Evolutionary conservation across 1,139 yeast species (phyloP).

Genomic region (Geotrichum cucujoidarum): DNA sequence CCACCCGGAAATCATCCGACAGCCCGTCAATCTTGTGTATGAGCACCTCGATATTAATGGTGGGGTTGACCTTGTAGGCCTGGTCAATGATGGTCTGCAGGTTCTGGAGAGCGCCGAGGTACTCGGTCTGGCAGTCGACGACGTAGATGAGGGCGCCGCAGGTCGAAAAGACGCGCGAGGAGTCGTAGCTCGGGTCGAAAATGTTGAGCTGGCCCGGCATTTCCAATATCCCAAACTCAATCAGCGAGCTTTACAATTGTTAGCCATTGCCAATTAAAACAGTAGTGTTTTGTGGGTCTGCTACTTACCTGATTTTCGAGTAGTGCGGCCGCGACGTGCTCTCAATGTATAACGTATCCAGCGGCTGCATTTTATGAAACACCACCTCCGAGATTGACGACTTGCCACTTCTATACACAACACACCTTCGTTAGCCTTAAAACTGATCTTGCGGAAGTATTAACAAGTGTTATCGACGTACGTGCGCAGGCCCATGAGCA

Average conservation of each 20-base stretch:
- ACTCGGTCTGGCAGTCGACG: constrained; percentile 88
- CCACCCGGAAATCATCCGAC: constrained; percentile 87
- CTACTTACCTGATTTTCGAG: constrained; percentile 12
- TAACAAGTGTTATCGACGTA: neutral
- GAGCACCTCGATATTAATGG: constrained; percentile 81
- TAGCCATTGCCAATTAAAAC: neutral
- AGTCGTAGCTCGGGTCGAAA: constrained; percentile 77
- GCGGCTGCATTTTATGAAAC: constrained; percentile 93
- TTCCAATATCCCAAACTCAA: constrained; percentile 90
- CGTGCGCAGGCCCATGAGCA: constrained; percentile 15
- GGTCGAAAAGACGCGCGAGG: constrained; percentile 67
- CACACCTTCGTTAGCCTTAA: too few relatives aligned
- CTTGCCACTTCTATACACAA: constrained; percentile 59
- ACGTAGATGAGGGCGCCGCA: constrained; percentile 95
- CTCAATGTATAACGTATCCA: constrained; percentile 86
- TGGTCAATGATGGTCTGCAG: constrained; percentile 83
- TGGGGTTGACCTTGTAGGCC: constrained; percentile 81
- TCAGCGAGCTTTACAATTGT: constrained; percentile 49
- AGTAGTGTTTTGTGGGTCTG: neutral
- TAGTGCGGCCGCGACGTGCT: constrained; percentile 80
- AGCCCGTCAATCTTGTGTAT: constrained; percentile 95
- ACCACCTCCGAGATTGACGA: constrained; percentile 92
- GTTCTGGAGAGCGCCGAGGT: constrained; percentile 83
- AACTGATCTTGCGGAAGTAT: too few relatives aligned
- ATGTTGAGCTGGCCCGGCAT: constrained; percentile 90